These are phyloP conservation scores for Apiospora hydei DNA, from an alignment of 2,329 filamentous ascomycete genomes.

Conservation along the genomic window DNA sequence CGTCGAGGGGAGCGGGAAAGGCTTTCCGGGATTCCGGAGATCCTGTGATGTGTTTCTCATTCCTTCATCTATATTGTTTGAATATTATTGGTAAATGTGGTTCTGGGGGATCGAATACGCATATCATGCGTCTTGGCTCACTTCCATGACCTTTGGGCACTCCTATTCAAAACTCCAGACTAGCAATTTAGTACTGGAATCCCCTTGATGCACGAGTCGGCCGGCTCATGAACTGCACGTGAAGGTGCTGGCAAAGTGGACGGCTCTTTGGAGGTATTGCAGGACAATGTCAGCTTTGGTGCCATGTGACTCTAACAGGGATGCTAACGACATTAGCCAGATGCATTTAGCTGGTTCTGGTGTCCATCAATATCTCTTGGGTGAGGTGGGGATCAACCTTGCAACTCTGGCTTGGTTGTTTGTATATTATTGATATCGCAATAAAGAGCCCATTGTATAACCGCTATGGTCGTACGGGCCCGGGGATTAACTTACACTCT, in stretches of 20 bases:
- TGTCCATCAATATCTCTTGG: background rate
- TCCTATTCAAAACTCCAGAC: no score
- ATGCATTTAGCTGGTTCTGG: background rate
- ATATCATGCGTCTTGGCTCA: background rate
- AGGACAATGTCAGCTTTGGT: background rate
- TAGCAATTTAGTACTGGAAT: background rate
- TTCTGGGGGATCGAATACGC: background rate
- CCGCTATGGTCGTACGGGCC: no score
- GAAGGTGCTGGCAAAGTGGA: background rate
- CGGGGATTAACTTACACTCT: background rate
- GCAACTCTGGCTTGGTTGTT: no score
- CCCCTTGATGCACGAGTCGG: no score
- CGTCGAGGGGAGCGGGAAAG: background rate
- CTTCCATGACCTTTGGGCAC: background rate
- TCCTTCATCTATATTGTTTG: background rate
- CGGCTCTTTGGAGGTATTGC: background rate
- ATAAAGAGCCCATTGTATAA: no score
- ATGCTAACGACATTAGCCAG: background rate
- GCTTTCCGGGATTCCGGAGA: background rate
- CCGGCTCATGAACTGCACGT: no score
- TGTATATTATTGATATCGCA: no score
- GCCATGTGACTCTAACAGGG: background rate
- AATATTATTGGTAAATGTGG: background rate
- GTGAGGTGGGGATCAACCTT: background rate
- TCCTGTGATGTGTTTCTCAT: background rate